Conservation (phyloP, 345 rosid species). For the Aurinia saxatilis region DNA sequence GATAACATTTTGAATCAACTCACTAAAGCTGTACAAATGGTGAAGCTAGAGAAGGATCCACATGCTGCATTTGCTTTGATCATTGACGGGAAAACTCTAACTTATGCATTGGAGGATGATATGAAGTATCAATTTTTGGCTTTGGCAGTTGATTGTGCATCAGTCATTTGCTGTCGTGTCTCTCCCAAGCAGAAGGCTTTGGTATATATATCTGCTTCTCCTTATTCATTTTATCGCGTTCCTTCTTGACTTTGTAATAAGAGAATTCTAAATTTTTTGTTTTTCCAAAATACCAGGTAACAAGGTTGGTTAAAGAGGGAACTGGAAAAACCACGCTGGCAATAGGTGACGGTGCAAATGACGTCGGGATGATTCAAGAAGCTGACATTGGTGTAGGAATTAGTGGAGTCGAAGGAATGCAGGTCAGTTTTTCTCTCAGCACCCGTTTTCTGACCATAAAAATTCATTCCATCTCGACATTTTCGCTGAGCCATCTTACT, state of each 20-base stretch:
- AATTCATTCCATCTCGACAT: not conserved
- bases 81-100: conserved; percentile 81
- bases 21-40: conserved; percentile 74
- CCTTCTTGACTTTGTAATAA: not conserved
- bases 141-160: conserved; percentile 88
- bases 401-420: conserved; percentile 99
- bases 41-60: conserved; percentile 85
- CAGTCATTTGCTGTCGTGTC: conserved; percentile 96
- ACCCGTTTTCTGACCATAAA: not conserved
- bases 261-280: not conserved
- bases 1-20: conserved; percentile 70
- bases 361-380: conserved; percentile 99
- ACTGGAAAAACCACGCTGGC: conserved; percentile 90
- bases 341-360: conserved; percentile 98
- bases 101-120: conserved; percentile 77
- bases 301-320: conserved; percentile 87
- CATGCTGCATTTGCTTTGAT: conserved; percentile 93
- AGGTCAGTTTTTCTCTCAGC: conserved; percentile 45
- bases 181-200: conserved; percentile 98
- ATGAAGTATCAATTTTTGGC: conserved; percentile 77
- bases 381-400: conserved; percentile 99
- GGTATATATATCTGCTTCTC: conserved; percentile 49
- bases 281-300: conserved; percentile 47
- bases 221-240: not conserved
- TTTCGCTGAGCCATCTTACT: not conserved